A percentile compares a stretch with the other conserved stretches of the same genome.
Conservation (phyloP, 1,139 yeast genomes). For the Geotrichum phurueaensis region DNA sequence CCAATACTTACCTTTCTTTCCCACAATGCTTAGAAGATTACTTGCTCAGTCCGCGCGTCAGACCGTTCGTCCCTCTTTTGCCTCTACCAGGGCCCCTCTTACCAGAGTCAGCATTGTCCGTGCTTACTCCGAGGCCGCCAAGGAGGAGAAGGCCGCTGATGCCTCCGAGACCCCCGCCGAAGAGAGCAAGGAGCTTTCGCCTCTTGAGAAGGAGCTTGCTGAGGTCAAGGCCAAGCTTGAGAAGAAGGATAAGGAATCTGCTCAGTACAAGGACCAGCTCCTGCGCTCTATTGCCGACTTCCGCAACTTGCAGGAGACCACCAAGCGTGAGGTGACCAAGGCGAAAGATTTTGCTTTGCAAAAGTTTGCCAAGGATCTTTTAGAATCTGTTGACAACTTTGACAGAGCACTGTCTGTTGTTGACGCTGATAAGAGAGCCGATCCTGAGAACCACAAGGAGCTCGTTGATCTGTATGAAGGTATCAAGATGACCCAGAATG, state of each 20-base stretch:
- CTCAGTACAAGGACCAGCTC: slow-evolving; percentile 76
- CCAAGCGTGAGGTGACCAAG: slow-evolving; percentile 79
- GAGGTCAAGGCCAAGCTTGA: slow-evolving; percentile 49
- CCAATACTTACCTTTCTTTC: neutral
- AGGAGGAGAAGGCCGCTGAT: slow-evolving; percentile 20
- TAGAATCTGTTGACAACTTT: slow-evolving; percentile 87
- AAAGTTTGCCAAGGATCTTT: slow-evolving; percentile 84
- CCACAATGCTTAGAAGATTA: slow-evolving; percentile 13
- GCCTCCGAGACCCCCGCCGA: slow-evolving; percentile 16
- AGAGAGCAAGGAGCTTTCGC: slow-evolving; percentile 4
- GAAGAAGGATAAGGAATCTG: slow-evolving; percentile 72
- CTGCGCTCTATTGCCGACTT: slow-evolving; percentile 86
- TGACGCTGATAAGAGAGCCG: slow-evolving; percentile 45
- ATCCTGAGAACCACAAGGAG: slow-evolving; percentile 41
- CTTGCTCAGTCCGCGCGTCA: slow-evolving; percentile 3
- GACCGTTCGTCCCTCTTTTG: slow-evolving; percentile 1
- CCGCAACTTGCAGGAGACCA: slow-evolving; percentile 86
- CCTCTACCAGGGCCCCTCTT: neutral
- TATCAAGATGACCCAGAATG: slow-evolving; percentile 81
- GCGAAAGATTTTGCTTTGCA: slow-evolving; percentile 89
- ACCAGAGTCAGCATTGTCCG: slow-evolving; percentile 1
- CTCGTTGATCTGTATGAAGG: slow-evolving; percentile 79
- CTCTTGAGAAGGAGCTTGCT: slow-evolving; percentile 22
- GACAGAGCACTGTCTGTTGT: slow-evolving; percentile 81
- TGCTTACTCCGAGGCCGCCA: slow-evolving; percentile 4